Evolutionary conservation across 352 stramenopile species (phyloP), one percentile per base, ranked within the genome.

Genomic region (Blastocystis sp.): DNA sequence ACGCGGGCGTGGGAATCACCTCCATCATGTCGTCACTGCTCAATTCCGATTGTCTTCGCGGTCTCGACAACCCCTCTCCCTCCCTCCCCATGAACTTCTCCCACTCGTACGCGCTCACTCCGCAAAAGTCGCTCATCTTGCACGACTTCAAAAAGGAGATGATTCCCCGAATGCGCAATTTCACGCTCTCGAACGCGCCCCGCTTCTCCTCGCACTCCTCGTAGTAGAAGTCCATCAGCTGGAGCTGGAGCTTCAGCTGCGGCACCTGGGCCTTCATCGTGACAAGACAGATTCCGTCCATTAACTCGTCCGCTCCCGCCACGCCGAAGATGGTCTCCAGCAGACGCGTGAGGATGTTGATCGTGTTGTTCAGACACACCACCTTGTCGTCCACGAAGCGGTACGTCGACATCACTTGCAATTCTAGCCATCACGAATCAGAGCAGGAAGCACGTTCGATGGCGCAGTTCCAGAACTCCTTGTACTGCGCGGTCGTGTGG

Each of bases 201-300:
- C 21, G 50, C 13, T 69, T 67, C 19, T 24, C 26, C 26, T 85
- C 74, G 19, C 35, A 41, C 16, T 37, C 50, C 41, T 85, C 74
- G 37, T 85, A 85, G 50, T 85, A 85, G 29, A 59, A 85, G 60
- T 85, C 74, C 31, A 85, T 85, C 74, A 85, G 31, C 35, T 85
- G 50, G 1, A 85, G 60, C 51, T 85, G 74, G 2, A 66, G 3
- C 41, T 85, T 85, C 31, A 85, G 74, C 4, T 39, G 74, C 59
- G 74, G 74, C 9, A 85, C 74, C 41, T 85, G 74, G 13, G 74
- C 50, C 35, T 41, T 12, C 12, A 66, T 67, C 24, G 70, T 55
- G 16, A 85, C 50, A 21, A 85, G 65, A 55, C 61, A 70, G 51
- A 85, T 66, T 41, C 74, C 74, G 29, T 85, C 74, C 74, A 85